Percentiles rank a stretch among this genome's conserved stretches.
phyloP scores from a whole-genome alignment of 2,329 filamentous ascomycete species.

The Magnaporthiopsis incrustans region DNA sequence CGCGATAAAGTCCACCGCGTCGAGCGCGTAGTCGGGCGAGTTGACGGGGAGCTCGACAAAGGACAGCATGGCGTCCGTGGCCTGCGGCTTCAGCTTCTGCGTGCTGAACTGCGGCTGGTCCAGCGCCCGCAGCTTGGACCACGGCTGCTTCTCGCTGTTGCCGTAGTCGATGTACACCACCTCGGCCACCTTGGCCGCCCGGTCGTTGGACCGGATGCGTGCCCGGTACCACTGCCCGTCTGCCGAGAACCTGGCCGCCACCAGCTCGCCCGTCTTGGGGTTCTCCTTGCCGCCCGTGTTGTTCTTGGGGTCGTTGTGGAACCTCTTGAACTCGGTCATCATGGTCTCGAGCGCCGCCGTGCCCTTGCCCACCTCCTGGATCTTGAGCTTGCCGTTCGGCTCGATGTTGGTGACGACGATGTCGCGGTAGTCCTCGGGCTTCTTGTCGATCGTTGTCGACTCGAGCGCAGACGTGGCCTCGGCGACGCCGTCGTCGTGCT shows the following conservation, averaged over 20 bases:
- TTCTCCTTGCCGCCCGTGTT: constrained; percentile 58
- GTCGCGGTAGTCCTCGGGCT: constrained; percentile 78
- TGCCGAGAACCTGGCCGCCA: constrained; percentile 82
- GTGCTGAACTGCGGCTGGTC: constrained; percentile 69
- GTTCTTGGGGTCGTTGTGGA: constrained; percentile 81
- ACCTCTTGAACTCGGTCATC: constrained; percentile 85
- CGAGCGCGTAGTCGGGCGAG: constrained; percentile 71
- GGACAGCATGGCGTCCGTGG: constrained; percentile 76
- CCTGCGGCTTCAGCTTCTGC: constrained; percentile 80
- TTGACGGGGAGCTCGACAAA: constrained; percentile 77
- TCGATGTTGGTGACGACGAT: constrained; percentile 90
- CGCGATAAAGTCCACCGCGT: constrained; percentile 68
- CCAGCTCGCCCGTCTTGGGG: constrained; percentile 85
- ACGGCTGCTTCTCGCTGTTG: constrained; percentile 83
- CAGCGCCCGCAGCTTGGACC: constrained; percentile 76
- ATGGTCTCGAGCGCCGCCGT: constrained; percentile 78
- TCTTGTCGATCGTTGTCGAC: constrained; percentile 50
- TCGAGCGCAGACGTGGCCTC: constrained; percentile 37
- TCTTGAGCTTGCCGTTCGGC: constrained; percentile 70
- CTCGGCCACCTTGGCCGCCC: constrained; percentile 79
- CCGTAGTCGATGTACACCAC: constrained; percentile 95
- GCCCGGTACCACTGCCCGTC: constrained; percentile 95
- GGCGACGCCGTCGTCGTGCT: constrained; percentile 46
- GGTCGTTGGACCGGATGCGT: constrained; percentile 84
- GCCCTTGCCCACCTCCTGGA: constrained; percentile 83